Conservation (phyloP, 73 alveolate genomes). For the Symbiodinium natans region DNA sequence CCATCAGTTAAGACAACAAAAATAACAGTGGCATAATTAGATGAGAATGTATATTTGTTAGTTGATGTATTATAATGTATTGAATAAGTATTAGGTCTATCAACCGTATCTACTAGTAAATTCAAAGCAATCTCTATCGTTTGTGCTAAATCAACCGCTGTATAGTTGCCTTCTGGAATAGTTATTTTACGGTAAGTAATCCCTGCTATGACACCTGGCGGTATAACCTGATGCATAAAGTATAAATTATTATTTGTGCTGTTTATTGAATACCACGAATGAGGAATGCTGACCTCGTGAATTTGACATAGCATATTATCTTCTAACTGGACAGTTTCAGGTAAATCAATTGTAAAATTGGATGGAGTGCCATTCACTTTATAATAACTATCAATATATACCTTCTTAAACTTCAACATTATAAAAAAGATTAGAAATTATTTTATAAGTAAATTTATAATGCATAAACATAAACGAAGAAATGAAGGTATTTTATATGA, state of each 20-base stretch:
- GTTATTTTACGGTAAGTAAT: too few relatives aligned
- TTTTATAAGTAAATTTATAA: background rate
- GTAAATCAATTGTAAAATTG: background rate
- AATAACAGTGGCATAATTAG: background rate
- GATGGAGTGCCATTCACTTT: background rate
- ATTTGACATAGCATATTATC: background rate
- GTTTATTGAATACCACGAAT: background rate
- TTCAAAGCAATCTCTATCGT: too few relatives aligned
- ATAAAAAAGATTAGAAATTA: background rate
- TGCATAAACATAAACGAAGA: background rate
- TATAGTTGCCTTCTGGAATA: too few relatives aligned
- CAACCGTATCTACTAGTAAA: background rate
- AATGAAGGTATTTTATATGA: background rate
- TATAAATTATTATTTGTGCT: background rate
- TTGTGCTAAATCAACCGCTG: too few relatives aligned
- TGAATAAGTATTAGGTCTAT: background rate
- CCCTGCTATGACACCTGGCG: too few relatives aligned
- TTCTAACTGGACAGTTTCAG: background rate
- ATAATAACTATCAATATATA: background rate
- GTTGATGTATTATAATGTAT: background rate
- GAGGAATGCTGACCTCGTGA: background rate
- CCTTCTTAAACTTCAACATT: background rate
- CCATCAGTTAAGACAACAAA: background rate
- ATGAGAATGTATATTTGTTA: too few relatives aligned
- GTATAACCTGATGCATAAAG: background rate